phyloP scores from a whole-genome alignment of 345 rosid species.

The Melastoma malabathricum region DNA sequence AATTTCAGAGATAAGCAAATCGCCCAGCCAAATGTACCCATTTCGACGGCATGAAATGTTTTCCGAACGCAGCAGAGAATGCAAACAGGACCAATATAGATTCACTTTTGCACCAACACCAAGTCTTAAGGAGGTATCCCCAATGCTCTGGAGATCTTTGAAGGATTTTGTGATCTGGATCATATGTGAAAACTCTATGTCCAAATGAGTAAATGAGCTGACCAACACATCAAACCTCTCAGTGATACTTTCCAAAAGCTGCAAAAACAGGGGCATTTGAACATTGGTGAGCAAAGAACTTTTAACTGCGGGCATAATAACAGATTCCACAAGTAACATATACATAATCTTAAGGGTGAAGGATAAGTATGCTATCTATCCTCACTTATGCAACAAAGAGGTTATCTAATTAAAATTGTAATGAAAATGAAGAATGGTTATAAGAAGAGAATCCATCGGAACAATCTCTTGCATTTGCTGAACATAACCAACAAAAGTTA shows the following conservation, averaged over 20 bases:
- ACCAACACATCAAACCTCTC: slow-evolving; percentile 73
- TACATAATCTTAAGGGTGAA: too few species aligned
- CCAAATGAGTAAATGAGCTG: slow-evolving; percentile 79
- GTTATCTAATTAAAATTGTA: too few species aligned
- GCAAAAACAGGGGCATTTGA: slow-evolving; percentile 15
- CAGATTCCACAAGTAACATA: too few species aligned
- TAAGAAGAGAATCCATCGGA: too few species aligned
- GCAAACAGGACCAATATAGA: slow-evolving; percentile 76
- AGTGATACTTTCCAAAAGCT: slow-evolving; percentile 72
- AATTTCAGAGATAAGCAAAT: slow-evolving; percentile 87
- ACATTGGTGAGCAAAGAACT: not conserved
- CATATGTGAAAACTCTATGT: slow-evolving; percentile 70
- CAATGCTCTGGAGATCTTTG: slow-evolving; percentile 49
- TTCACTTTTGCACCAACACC: slow-evolving; percentile 41
- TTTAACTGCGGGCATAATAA: too few species aligned
- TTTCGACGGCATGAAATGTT: slow-evolving; percentile 66
- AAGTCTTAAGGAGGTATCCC: slow-evolving; percentile 23
- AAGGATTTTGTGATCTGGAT: slow-evolving; percentile 62
- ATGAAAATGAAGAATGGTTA: too few species aligned
- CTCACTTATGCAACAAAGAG: too few species aligned
- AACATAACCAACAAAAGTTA: too few species aligned
- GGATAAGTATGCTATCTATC: too few species aligned
- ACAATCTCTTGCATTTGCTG: too few species aligned
- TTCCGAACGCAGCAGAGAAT: slow-evolving; percentile 93
- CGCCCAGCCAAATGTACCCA: slow-evolving; percentile 92